Evolutionary conservation across 208 protist genomes (phyloP).

Genomic region (Lotmaria passim): DNA sequence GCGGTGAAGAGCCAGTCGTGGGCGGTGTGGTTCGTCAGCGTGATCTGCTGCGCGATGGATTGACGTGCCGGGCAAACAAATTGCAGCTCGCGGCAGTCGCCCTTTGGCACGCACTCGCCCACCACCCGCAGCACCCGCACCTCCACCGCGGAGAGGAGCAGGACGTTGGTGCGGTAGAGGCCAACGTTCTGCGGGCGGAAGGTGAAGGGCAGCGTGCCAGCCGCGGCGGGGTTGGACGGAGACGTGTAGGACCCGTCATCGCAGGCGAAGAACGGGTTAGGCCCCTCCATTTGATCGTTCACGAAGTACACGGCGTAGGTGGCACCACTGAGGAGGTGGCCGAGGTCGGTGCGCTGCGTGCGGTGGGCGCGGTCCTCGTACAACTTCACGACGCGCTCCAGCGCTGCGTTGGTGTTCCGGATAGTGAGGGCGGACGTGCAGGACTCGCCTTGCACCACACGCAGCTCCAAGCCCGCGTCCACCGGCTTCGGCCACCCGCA

Average conservation of each 20-base stretch:
- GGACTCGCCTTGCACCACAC: constrained; percentile 71
- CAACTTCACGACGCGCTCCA: constrained; percentile 76
- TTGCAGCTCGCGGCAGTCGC: constrained; percentile 76
- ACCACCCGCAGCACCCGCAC: constrained; percentile 83
- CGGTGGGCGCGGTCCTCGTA: constrained; percentile 68
- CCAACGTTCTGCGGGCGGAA: constrained; percentile 90
- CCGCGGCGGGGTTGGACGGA: constrained; percentile 8
- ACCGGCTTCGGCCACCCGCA: constrained; percentile 59
- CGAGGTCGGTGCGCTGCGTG: constrained; percentile 27
- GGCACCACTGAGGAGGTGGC: constrained; percentile 27
- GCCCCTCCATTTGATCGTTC: constrained; percentile 73
- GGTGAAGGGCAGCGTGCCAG: constrained; percentile 50
- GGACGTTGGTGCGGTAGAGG: constrained; percentile 74
- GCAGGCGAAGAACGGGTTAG: constrained; percentile 84
- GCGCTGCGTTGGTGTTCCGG: constrained; percentile 52
- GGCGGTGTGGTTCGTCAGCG: constrained; percentile 78
- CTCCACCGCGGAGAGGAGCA: constrained; percentile 87
- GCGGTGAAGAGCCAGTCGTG: constrained; percentile 89
- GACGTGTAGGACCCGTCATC: constrained; percentile 32
- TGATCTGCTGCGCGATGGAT: constrained; percentile 90
- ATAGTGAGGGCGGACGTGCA: constrained; percentile 50
- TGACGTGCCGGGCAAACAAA: constrained; percentile 90
- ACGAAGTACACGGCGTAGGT: constrained; percentile 68
- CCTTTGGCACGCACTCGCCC: constrained; percentile 80
- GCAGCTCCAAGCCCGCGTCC: constrained; percentile 55